A percentile compares a stretch with the other conserved stretches of the same genome.
Conservation (phyloP, 2,329 filamentous ascomycete species). For the Rutstroemia sp. region DNA sequence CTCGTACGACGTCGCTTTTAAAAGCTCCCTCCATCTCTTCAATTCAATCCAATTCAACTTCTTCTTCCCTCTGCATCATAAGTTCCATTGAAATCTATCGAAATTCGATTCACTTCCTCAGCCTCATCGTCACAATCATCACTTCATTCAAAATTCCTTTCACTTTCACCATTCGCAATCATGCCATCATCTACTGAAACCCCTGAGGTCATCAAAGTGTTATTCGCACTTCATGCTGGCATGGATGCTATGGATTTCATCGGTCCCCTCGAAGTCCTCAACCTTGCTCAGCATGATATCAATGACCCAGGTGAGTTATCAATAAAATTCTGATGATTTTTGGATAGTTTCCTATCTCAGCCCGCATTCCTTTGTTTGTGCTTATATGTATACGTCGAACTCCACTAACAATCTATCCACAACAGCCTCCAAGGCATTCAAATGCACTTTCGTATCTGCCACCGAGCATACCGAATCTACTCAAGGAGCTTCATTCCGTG, state of each 20-base stretch:
- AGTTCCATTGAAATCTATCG: too few relatives aligned
- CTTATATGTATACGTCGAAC: neutral
- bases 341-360: neutral
- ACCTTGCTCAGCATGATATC: constrained; percentile 43
- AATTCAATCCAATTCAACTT: neutral
- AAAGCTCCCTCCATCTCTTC: neutral
- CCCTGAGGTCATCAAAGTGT: constrained; percentile 44
- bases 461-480: constrained; percentile 46
- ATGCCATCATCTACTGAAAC: constrained; percentile 26
- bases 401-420: neutral
- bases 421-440: constrained; percentile 25
- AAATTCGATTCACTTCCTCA: too few relatives aligned
- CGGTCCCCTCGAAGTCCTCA: constrained; percentile 51
- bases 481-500: constrained; percentile 62
- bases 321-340: constrained; percentile 1
- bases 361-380: neutral
- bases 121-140: neutral
- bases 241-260: constrained; percentile 51
- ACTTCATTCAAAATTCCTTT: neutral
- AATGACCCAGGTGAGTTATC: constrained; percentile 40
- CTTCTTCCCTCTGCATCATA: neutral
- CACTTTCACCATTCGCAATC: constrained; percentile 17
- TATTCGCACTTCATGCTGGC: constrained; percentile 47
- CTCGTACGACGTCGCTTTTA: neutral
- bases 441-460: constrained; percentile 30